Percentiles rank a stretch among this genome's conserved stretches.
These are phyloP conservation scores for Cyberlindnera maritima DNA, from an alignment of 805 yeast genomes.

Conservation along the genomic window DNA sequence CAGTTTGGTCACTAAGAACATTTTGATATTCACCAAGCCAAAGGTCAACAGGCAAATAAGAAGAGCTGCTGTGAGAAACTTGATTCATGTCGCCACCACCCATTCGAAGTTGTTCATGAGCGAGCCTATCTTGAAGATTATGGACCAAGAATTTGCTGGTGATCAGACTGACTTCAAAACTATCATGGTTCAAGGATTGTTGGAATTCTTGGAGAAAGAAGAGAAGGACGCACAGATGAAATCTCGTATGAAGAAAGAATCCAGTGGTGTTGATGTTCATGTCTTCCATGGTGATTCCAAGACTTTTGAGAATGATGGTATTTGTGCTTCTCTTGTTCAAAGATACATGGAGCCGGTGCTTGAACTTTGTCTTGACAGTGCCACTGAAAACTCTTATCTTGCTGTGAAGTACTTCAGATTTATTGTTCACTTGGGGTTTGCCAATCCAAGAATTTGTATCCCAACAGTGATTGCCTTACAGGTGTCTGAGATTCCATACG, in stretches of 20 bases:
- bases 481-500: slow-evolving; percentile 43
- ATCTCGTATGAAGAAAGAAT: slow-evolving; percentile 37
- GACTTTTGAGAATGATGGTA: slow-evolving; percentile 57
- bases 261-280: slow-evolving; percentile 36
- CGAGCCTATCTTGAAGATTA: slow-evolving; percentile 46
- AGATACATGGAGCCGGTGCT: slow-evolving; percentile 52
- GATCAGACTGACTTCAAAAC: slow-evolving; percentile 42
- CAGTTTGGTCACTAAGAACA: slow-evolving; percentile 55
- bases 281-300: slow-evolving; percentile 55
- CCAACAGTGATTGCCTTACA: slow-evolving; percentile 71
- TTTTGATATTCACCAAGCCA: slow-evolving; percentile 51
- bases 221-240: slow-evolving; percentile 43
- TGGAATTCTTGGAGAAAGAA: slow-evolving; percentile 55
- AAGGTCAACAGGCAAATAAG: slow-evolving; percentile 35
- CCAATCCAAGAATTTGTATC: slow-evolving; percentile 68
- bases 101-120: slow-evolving; percentile 68
- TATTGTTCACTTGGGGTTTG: slow-evolving; percentile 63
- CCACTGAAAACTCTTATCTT: slow-evolving; percentile 43
- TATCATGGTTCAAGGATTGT: slow-evolving; percentile 54
- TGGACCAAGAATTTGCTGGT: slow-evolving; percentile 48
- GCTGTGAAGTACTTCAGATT: slow-evolving; percentile 55
- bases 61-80: slow-evolving; percentile 52
- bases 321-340: slow-evolving; percentile 71
- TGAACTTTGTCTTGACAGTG: slow-evolving; percentile 44
- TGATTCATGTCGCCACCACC: slow-evolving; percentile 56